phyloP scores from a whole-genome alignment of 345 rosid genomes.

The Draba incana region DNA sequence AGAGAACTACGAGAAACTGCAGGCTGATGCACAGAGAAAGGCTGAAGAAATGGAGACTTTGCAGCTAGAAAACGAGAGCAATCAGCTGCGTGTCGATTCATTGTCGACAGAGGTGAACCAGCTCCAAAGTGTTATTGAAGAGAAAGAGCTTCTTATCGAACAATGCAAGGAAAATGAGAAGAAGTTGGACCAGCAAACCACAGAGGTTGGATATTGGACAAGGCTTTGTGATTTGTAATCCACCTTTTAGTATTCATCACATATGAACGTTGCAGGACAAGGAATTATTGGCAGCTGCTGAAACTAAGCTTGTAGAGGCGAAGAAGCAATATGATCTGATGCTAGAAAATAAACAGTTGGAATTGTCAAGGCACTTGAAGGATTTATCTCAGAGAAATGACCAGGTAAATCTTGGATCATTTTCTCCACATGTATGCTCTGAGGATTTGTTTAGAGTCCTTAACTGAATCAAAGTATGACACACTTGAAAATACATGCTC shows the following conservation, averaged over 20 bases:
- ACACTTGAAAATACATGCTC: not conserved
- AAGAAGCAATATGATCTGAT: too few relatives aligned
- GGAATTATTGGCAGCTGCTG: slow-evolving; percentile 54
- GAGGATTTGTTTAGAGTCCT: slow-evolving; percentile 13
- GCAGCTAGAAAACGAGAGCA: slow-evolving; percentile 55
- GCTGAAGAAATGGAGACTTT: slow-evolving; percentile 17
- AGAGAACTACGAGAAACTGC: too few relatives aligned
- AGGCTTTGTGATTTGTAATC: slow-evolving; percentile 17
- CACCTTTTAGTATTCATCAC: slow-evolving; percentile 23
- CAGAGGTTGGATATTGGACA: slow-evolving; percentile 52
- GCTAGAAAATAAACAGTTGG: too few relatives aligned
- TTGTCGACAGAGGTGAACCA: slow-evolving; percentile 60
- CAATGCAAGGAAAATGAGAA: slow-evolving; percentile 57
- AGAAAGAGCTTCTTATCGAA: slow-evolving; percentile 66
- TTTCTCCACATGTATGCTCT: slow-evolving; percentile 23
- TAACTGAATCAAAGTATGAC: not conserved
- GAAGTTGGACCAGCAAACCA: slow-evolving; percentile 62
- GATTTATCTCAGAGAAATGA: slow-evolving; percentile 91
- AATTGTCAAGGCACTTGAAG: slow-evolving; percentile 76
- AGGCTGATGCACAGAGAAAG: too few relatives aligned
- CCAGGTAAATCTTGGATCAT: slow-evolving; percentile 57
- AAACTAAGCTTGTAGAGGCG: too few relatives aligned
- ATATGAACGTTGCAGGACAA: slow-evolving; percentile 58
- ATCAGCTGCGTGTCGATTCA: slow-evolving; percentile 51
- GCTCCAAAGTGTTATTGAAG: slow-evolving; percentile 58